Evolutionary conservation across 2,329 filamentous ascomycete species (phyloP), one percentile per base, ranked within the genome.

Genomic region (Fusarium tupiense): DNA sequence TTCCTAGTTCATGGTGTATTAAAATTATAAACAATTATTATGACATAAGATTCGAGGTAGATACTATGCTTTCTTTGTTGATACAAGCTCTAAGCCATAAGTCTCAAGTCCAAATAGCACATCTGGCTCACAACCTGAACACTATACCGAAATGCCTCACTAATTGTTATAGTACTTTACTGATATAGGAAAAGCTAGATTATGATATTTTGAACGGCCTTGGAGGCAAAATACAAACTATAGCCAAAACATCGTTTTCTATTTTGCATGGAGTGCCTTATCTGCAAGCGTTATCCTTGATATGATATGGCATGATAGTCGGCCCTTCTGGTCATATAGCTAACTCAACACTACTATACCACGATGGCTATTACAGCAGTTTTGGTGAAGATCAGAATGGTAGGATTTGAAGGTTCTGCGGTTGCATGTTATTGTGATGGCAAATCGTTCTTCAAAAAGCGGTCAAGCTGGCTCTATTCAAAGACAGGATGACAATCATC

Each of bases 21-120:
- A 46, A 0, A 20, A 46, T 1, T 13, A 13, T 0, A 26, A 26
- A 46, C 5, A 0, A 20, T 19, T 10, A 46, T 4, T 6, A 6
- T 26, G 1, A 20, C 0, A 46, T 46, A 24, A 44, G 16, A 46
- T 0, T 5, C 17, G 6, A 17, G 8, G 20, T 26, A 26, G 6
- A 46, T 9, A 20, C 1, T 26, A 19, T 24, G 16, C 0, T 1
- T 8, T 44, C 9, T 19, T 4, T 44, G 2, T 24, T 44, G 16
- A 26, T 19, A 9, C 20, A 26, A 5, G 8, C 43, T 46, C 24
- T 19, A 9, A 13, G 8, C 17, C 43, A 46, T 0, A 4, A 44
- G 43, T 19, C 7, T 26, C 3, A 26, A 20, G n/a, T 20, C 4
- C 7, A 26, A 6, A 16, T 13, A 19, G 43, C 11, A 24, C n/a